Base-by-base conservation (phyloP, 306 rosid genomes). In the Morella rubra region DNA sequence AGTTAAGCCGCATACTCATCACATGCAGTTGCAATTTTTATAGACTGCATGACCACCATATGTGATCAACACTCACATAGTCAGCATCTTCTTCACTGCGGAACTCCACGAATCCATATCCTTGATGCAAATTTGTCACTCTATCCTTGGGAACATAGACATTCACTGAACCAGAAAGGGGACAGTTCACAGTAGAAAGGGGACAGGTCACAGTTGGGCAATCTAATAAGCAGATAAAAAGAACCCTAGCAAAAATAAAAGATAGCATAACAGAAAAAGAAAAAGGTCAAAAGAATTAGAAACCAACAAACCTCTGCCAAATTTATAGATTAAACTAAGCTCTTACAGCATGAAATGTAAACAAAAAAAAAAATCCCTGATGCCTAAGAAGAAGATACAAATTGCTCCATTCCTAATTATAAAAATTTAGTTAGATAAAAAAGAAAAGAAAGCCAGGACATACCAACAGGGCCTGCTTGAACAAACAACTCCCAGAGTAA, bases 71-170 rank as follows among this genome's bases (percentile, higher is more conserved):
- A 83, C 90, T 73, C 84, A 92, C 99, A 49, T 92, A 96, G 77
- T 96, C 99, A 73, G 98, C 98, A 82, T 96, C 99, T 83, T 96
- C 97, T 83, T 96, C 98, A 22, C 93, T 92, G 8, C 99, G 89
- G 61, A 96, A 92, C 76, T 96, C 99, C 51, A 96, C 92, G 74
- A 96, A 96, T 44, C 99, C 98, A 83, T 96, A 96, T 62, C 99
- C 99, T 84, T 96, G 98, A 82, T 92, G 99, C 27, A 90, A 92
- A 75, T 88, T 90, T 14, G 96, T 96, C 19, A 96, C 99, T 81
- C 99, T 92, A 77, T 96, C 99, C 80, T 88, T 92, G 0, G 99
- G 99, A 80, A 93, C 97, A 69, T 96, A 96, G 56, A 96, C 99
- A 85, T 96, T 96, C 66, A 96, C 99, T 96, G 86, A 75, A 81